Percentiles rank a stretch among this genome's conserved stretches.
These are phyloP conservation scores for Bombardia bombarda DNA, from an alignment of 495 filamentous ascomycete species.

Conservation along the genomic window DNA sequence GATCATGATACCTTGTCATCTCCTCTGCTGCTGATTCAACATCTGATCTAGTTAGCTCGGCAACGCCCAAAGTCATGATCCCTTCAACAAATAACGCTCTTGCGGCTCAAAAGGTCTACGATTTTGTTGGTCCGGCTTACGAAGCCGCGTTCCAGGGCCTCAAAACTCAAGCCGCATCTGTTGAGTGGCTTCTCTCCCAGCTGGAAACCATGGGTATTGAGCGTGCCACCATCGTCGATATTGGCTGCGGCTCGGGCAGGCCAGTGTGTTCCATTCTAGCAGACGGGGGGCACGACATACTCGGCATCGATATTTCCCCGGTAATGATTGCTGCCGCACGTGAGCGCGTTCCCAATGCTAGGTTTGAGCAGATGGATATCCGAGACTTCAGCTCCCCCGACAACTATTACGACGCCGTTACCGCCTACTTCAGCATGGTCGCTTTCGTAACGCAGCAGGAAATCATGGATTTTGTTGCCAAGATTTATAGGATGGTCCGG, in stretches of 20 bases:
- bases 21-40: too few relatives aligned
- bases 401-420: slow-evolving; percentile 9
- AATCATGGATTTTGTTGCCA: slow-evolving; percentile 1
- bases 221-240: slow-evolving; percentile 21
- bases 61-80: too few relatives aligned
- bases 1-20: too few relatives aligned
- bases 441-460: slow-evolving; percentile 11
- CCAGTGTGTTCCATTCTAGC: slow-evolving; percentile 27
- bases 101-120: slow-evolving; percentile 11
- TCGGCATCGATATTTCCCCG: slow-evolving; percentile 29
- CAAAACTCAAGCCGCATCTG: slow-evolving; percentile 1
- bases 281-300: slow-evolving; percentile 21
- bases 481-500: slow-evolving; percentile 4
- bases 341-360: slow-evolving; percentile 20
- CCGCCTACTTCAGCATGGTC: slow-evolving; percentile 11
- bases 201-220: background rate
- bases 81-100: too few relatives aligned
- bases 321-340: slow-evolving; percentile 26
- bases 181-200: slow-evolving; percentile 10
- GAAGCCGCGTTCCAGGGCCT: slow-evolving; percentile 10
- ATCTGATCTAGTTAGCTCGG: too few relatives aligned
- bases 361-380: slow-evolving; percentile 25
- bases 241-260: slow-evolving; percentile 33
- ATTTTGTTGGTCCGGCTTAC: slow-evolving; percentile 10
- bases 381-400: slow-evolving; percentile 13